phyloP scores from a whole-genome alignment of 352 stramenopile genomes.

The Bremia lactucae region DNA sequence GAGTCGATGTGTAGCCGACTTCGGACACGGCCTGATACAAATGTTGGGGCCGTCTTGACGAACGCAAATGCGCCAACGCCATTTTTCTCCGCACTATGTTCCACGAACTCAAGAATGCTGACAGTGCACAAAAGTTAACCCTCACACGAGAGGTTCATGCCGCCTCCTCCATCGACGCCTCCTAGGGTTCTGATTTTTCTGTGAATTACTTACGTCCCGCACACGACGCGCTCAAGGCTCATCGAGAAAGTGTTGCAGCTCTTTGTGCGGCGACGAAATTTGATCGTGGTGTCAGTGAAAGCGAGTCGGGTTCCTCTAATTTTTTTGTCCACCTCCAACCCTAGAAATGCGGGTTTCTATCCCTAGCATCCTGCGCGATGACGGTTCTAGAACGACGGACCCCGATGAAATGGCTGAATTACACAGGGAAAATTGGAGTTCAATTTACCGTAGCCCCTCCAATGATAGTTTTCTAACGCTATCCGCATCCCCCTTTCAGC shows the following conservation, averaged over 20 bases:
- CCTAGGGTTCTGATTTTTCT: neutral
- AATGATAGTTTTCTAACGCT: no score
- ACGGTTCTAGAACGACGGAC: conserved; percentile 2
- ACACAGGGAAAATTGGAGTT: neutral
- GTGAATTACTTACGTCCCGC: neutral
- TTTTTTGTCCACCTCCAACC: conserved; percentile 5
- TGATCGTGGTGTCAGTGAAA: conserved; percentile 4
- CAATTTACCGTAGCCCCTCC: conserved; percentile 6
- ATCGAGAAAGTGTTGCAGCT: neutral
- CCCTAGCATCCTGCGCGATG: neutral
- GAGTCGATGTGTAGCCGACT: no score
- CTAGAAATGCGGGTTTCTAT: conserved; percentile 2
- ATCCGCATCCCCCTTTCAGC: no score
- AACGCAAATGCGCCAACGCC: conserved; percentile 5
- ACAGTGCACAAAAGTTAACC: neutral
- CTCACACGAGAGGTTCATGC: conserved; percentile 2
- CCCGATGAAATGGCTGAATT: neutral
- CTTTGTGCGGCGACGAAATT: conserved; percentile 5
- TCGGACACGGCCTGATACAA: conserved; percentile 1
- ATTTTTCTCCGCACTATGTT: conserved; percentile 4
- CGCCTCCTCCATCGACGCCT: neutral
- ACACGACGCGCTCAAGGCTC: neutral
- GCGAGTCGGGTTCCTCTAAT: conserved; percentile 6
- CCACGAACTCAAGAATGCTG: neutral
- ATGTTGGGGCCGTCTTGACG: conserved; percentile 6